Evolutionary conservation across 768 basidiomycete species (phyloP).

Genomic region (Pilatotrama ljubarskyi): DNA sequence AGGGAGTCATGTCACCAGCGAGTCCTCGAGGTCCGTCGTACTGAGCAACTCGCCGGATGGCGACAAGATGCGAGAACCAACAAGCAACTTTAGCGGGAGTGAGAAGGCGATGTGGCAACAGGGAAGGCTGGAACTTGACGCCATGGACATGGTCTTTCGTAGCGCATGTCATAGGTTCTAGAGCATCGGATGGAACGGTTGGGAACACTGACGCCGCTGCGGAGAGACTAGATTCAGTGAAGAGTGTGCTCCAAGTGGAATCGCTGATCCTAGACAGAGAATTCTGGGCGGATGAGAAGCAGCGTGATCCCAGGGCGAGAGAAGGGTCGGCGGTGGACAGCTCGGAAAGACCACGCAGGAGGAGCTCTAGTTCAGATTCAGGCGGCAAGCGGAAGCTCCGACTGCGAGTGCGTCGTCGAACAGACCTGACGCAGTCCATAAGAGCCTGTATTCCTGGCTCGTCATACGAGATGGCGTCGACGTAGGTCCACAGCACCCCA

Average conservation of each 20-base stretch:
- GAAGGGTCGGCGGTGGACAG: background rate
- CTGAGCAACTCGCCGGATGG: conserved; percentile 46
- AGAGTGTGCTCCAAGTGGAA: background rate
- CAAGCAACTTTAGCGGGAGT: conserved; percentile 64
- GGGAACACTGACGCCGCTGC: background rate
- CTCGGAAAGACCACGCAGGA: background rate
- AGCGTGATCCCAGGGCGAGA: too few species aligned
- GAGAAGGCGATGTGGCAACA: conserved; percentile 52
- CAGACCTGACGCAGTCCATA: conserved; percentile 41
- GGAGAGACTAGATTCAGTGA: background rate
- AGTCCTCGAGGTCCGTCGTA: conserved; percentile 15
- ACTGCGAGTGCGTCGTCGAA: background rate
- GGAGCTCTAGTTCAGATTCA: conserved; percentile 5
- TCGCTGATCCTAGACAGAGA: background rate
- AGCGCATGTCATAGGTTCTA: conserved; percentile 43
- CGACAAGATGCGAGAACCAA: conserved; percentile 66
- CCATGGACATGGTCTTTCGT: conserved; percentile 22
- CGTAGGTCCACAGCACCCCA: conserved; percentile 52
- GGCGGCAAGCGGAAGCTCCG: conserved; percentile 27
- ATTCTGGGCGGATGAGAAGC: background rate
- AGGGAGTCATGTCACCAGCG: conserved; percentile 7
- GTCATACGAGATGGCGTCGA: conserved; percentile 47
- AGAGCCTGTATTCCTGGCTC: conserved; percentile 43
- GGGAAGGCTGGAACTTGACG: conserved; percentile 32
- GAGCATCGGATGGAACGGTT: background rate